A percentile compares a stretch with the other conserved stretches of the same genome.
Evolutionary conservation across 179 eudicot species (phyloP).

Genomic region (Nepenthes alata): DNA sequence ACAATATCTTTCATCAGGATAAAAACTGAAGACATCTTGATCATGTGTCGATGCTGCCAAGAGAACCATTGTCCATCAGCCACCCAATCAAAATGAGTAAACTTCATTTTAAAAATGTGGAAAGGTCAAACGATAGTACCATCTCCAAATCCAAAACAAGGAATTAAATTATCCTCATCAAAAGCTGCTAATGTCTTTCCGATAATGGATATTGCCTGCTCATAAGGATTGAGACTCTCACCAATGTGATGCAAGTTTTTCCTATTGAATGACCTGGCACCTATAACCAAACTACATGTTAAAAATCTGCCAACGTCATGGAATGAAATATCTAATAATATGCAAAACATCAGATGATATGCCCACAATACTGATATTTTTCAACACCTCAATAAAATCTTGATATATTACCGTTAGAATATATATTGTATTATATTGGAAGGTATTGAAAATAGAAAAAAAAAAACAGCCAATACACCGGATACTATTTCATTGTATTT

Average conservation of each 20-base stretch:
- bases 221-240: slow-evolving; percentile 60
- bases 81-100: background rate
- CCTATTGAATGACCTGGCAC: slow-evolving; percentile 73
- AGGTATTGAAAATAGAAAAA: no score
- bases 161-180: slow-evolving; percentile 91
- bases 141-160: slow-evolving; percentile 97
- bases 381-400: no score
- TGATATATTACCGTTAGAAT: no score
- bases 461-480: no score
- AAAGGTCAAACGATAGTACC: slow-evolving; percentile 29
- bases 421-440: no score
- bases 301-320: slow-evolving; percentile 1
- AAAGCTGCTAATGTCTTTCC: slow-evolving; percentile 80
- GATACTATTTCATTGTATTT: no score
- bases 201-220: slow-evolving; percentile 91
- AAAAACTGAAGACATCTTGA: slow-evolving; percentile 89
- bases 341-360: no score
- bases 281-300: slow-evolving; percentile 21
- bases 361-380: no score
- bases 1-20: slow-evolving; percentile 60
- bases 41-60: slow-evolving; percentile 89
- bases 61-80: background rate
- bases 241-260: slow-evolving; percentile 84
- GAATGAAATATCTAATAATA: background rate
- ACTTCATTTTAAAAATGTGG: background rate